Percentiles rank a stretch among this genome's conserved stretches.
Evolutionary conservation across 2,329 filamentous ascomycete genomes (phyloP).

Genomic region (Monosporascus sp.): DNA sequence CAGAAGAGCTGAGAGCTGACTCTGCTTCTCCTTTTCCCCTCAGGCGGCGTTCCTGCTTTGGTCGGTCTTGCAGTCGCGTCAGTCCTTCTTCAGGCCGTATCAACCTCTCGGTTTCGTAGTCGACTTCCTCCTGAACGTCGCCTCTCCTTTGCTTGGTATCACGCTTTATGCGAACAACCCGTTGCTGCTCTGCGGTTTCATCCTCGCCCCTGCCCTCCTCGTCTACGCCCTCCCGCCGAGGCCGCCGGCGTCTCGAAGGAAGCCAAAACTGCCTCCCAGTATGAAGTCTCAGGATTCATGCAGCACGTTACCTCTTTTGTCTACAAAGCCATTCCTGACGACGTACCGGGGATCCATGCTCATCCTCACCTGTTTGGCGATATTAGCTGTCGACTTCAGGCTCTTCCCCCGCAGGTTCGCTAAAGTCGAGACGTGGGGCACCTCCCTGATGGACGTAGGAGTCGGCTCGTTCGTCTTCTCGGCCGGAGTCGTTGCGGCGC

Average conservation of each 20-base stretch:
- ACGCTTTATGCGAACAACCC: constrained; percentile 78
- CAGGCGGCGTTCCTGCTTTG: constrained; percentile 80
- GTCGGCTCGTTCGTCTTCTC: constrained; percentile 98
- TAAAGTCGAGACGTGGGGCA: constrained; percentile 99
- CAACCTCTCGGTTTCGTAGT: constrained; percentile 60
- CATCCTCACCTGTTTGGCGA: constrained; percentile 80
- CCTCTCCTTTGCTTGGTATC: constrained; percentile 73
- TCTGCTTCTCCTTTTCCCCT: constrained; percentile 9
- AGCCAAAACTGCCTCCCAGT: constrained; percentile 41
- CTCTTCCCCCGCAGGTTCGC: constrained; percentile 92
- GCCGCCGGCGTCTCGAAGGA: constrained; percentile 39
- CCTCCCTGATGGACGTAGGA: constrained; percentile 96
- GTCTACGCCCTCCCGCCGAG: constrained; percentile 49
- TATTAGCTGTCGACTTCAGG: constrained; percentile 93
- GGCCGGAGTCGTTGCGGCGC: constrained; percentile 81
- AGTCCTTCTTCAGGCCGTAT: constrained; percentile 78
- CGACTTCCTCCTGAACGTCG: constrained; percentile 86
- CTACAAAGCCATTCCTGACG: constrained; percentile 87
- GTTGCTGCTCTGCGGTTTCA: constrained; percentile 66
- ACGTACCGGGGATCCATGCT: constrained; percentile 90
- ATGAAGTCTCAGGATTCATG: constrained; percentile 30
- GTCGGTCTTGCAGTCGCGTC: constrained; percentile 79
- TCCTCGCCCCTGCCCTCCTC: constrained; percentile 65
- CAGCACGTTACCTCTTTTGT: constrained; percentile 47
- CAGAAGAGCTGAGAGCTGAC: constrained; percentile 9